Evolutionary conservation across 345 rosid genomes (phyloP).

Genomic region (Melaleuca quinquenervia): DNA sequence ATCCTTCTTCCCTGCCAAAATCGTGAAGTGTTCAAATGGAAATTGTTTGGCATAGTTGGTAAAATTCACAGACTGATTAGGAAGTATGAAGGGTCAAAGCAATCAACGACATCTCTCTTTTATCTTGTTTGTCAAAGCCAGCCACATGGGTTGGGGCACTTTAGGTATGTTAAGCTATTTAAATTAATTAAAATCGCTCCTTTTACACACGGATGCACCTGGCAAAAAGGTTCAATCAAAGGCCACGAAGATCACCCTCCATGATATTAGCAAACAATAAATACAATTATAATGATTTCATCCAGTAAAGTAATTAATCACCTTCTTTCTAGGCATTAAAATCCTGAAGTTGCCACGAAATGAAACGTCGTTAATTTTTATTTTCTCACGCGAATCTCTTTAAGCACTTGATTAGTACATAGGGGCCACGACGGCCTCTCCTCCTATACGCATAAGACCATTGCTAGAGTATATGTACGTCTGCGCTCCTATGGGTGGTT

Average conservation of each 20-base stretch:
- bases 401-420: not conserved
- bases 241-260: not conserved
- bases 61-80: not conserved
- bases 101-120: not conserved
- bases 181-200: not conserved
- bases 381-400: not conserved
- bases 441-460: not conserved
- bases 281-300: not conserved
- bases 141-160: not conserved
- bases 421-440: no score
- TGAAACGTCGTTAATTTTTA: not conserved
- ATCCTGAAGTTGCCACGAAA: not conserved
- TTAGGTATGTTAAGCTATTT: not conserved
- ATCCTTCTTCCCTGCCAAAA: not conserved
- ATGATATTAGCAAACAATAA: not conserved
- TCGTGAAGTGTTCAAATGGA: not conserved
- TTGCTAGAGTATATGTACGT: not conserved
- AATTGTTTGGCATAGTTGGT: not conserved
- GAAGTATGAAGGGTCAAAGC: not conserved
- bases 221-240: not conserved
- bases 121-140: not conserved
- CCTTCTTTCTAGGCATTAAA: not conserved
- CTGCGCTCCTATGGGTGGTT: not conserved
- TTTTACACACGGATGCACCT: not conserved
- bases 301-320: not conserved